These are phyloP conservation scores for Leccinum boreale DNA, from an alignment of 768 basidiomycete genomes.

Conservation along the genomic window DNA sequence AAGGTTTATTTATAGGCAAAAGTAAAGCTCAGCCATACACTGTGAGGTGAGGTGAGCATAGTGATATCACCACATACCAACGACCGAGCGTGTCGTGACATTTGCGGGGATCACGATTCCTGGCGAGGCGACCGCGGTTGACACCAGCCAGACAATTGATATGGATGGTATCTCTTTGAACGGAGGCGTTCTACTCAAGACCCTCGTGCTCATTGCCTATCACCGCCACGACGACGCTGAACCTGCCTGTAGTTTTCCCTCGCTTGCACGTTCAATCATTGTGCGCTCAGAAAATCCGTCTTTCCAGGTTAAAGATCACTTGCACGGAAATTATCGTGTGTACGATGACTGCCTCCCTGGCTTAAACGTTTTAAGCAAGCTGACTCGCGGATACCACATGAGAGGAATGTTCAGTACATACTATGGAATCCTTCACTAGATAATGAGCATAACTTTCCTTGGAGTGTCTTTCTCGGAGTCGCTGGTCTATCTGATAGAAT, in stretches of 20 bases:
- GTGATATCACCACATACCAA: background rate
- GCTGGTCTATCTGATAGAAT: slow-evolving; percentile 26
- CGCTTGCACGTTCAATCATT: slow-evolving; percentile 12
- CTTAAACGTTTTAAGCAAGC: slow-evolving; percentile 34
- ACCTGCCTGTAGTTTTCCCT: background rate
- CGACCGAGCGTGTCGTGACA: background rate
- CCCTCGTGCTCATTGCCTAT: slow-evolving; percentile 34
- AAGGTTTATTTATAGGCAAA: background rate
- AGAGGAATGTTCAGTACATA: slow-evolving; percentile 15
- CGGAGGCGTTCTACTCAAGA: slow-evolving; percentile 49
- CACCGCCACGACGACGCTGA: slow-evolving; percentile 35
- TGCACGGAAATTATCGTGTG: slow-evolving; percentile 26
- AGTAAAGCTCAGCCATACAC: background rate
- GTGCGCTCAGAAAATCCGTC: slow-evolving; percentile 9
- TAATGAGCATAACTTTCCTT: slow-evolving; percentile 29
- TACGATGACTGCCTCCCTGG: slow-evolving; percentile 32
- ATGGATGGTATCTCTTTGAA: slow-evolving; percentile 41
- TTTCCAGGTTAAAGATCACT: slow-evolving; percentile 3
- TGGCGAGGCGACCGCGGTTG: slow-evolving; percentile 12
- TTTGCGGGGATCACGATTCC: background rate
- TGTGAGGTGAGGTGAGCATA: background rate
- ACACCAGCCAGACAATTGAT: slow-evolving; percentile 45
- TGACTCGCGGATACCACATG: slow-evolving; percentile 34
- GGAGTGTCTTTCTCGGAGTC: slow-evolving; percentile 28
- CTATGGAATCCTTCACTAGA: background rate